Evolutionary conservation across 176 grass and related monocot species (phyloP).

Genomic region (Cenchrus purpureus): DNA sequence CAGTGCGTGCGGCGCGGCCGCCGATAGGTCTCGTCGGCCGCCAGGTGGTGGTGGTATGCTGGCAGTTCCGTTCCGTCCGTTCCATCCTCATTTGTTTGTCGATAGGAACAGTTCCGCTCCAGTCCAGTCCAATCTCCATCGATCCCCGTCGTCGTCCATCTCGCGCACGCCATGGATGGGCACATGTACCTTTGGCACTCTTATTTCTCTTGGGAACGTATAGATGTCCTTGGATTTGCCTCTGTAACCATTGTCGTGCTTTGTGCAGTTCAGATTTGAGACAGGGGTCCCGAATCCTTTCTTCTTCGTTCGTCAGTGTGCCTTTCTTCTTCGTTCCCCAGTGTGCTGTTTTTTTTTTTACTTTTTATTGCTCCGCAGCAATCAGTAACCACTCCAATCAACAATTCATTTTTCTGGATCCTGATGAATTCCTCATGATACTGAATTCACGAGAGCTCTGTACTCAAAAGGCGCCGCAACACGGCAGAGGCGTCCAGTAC

Average conservation of each 20-base stretch:
- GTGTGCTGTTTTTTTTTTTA: not conserved
- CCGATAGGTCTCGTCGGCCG: not conserved
- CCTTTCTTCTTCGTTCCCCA: not conserved
- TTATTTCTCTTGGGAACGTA: not conserved
- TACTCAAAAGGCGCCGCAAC: not conserved
- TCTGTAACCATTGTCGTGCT: not conserved
- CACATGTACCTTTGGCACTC: not conserved
- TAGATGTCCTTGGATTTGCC: not conserved
- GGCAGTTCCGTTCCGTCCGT: no score
- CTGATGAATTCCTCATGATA: no score
- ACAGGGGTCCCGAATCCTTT: no score
- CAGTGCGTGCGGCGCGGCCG: not conserved
- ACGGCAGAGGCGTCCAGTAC: no score
- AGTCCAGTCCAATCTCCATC: not conserved
- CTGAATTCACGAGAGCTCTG: not conserved
- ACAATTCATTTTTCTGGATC: no score
- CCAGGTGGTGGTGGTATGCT: no score
- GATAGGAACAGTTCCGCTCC: constrained; percentile 39
- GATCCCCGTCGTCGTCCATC: not conserved
- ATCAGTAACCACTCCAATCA: constrained; percentile 4
- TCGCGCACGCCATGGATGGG: not conserved
- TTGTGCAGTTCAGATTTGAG: no score
- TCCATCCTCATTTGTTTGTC: not conserved
- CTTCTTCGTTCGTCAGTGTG: not conserved
- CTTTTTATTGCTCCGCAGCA: not conserved